These are phyloP conservation scores for Chytriomyces sp. DNA, from an alignment of 192 early-diverging fungal genomes.

Conservation along the genomic window DNA sequence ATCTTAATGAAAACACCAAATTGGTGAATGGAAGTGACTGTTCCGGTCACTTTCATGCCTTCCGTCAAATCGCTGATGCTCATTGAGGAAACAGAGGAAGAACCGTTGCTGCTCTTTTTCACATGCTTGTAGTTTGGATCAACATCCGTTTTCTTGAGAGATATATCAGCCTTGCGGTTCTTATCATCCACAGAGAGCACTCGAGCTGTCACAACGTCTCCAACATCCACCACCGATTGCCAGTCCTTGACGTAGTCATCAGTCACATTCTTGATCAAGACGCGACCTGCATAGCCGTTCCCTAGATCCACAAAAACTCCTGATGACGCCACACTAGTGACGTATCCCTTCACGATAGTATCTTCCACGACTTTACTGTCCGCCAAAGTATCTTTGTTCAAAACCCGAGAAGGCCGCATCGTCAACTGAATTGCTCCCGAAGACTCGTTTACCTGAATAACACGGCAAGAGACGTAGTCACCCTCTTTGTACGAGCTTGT, in stretches of 20 bases:
- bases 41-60: slow-evolving; percentile 80
- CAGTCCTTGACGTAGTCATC: slow-evolving; percentile 88
- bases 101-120: neutral
- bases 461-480: slow-evolving; percentile 34
- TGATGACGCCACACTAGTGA: slow-evolving; percentile 40
- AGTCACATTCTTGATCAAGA: slow-evolving; percentile 83
- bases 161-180: slow-evolving; percentile 67
- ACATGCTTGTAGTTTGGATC: slow-evolving; percentile 41
- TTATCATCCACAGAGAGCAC: slow-evolving; percentile 64
- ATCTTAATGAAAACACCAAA: slow-evolving; percentile 85
- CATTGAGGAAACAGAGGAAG: neutral
- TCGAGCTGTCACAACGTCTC: slow-evolving; percentile 76
- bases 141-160: slow-evolving; percentile 49
- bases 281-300: slow-evolving; percentile 66
- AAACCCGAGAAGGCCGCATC: slow-evolving; percentile 45
- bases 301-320: slow-evolving; percentile 75
- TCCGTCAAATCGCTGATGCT: slow-evolving; percentile 60
- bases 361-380: slow-evolving; percentile 22
- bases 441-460: slow-evolving; percentile 44
- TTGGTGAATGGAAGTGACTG: slow-evolving; percentile 68
- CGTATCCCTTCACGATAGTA: slow-evolving; percentile 49
- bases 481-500: slow-evolving; percentile 31
- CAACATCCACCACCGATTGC: slow-evolving; percentile 68
- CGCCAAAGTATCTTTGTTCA: slow-evolving; percentile 3
- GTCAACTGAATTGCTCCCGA: slow-evolving; percentile 69